Evolutionary conservation across 2,329 filamentous ascomycete genomes (phyloP).

Genomic region (Phialophora expanda): DNA sequence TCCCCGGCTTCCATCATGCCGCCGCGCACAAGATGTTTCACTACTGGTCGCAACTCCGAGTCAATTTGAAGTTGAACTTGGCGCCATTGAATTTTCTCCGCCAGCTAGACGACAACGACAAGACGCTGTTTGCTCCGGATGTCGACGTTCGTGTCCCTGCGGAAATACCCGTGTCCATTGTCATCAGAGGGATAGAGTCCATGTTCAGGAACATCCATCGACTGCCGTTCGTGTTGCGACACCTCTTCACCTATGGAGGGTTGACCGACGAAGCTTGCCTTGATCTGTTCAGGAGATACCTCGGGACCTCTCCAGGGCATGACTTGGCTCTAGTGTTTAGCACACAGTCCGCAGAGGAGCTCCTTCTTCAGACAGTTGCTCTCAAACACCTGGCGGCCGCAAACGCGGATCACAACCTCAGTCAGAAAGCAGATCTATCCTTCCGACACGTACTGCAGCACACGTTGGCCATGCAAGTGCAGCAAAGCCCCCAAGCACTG

Average conservation of each 20-base stretch:
- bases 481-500: constrained; percentile 18
- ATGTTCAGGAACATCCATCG: constrained; percentile 13
- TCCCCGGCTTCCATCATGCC: constrained; percentile 21
- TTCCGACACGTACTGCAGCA: constrained; percentile 19
- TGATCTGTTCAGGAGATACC: constrained; percentile 6
- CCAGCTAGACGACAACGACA: constrained; percentile 20
- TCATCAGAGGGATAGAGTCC: constrained; percentile 13
- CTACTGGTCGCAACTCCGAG: constrained; percentile 19
- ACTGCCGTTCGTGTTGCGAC: constrained; percentile 18
- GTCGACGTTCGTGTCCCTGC: background rate
- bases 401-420: background rate
- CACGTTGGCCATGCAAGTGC: constrained; percentile 15
- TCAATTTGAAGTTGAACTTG: constrained; percentile 18
- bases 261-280: constrained; percentile 15
- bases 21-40: constrained; percentile 27
- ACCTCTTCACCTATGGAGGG: constrained; percentile 19
- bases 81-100: constrained; percentile 16
- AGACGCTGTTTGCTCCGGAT: constrained; percentile 5
- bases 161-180: constrained; percentile 6
- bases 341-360: constrained; percentile 16
- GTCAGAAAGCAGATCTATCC: constrained; percentile 17
- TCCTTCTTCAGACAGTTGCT: constrained; percentile 16
- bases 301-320: background rate
- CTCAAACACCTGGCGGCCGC: constrained; percentile 10
- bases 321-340: constrained; percentile 14